These are phyloP conservation scores for Magnaporthiopsis incrustans DNA, from an alignment of 2,329 filamentous ascomycete species.

Conservation along the genomic window DNA sequence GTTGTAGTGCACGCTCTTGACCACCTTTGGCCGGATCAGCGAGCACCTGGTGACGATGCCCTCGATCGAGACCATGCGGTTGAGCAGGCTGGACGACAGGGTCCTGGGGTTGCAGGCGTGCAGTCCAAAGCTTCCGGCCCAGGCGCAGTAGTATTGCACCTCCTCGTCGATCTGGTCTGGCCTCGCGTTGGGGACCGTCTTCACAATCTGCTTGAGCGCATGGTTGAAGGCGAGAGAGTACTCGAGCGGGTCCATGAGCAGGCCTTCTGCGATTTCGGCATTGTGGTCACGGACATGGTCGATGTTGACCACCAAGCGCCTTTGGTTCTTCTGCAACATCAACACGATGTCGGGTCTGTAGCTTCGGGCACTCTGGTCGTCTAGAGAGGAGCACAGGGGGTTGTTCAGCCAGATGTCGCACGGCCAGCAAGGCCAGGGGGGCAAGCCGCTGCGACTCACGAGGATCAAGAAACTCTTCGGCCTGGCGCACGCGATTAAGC, in stretches of 20 bases:
- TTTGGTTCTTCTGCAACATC: slow-evolving; percentile 62
- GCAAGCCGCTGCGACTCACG: slow-evolving; percentile 41
- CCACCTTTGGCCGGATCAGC: slow-evolving; percentile 90
- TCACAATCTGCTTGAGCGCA: slow-evolving; percentile 82
- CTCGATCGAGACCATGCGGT: slow-evolving; percentile 94
- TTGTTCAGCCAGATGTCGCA: not conserved
- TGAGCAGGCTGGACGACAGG: slow-evolving; percentile 79
- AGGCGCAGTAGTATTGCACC: slow-evolving; percentile 92
- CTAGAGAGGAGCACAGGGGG: slow-evolving; percentile 21
- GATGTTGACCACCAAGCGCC: slow-evolving; percentile 64
- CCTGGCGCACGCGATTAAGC: slow-evolving; percentile 74
- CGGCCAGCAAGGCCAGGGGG: slow-evolving; percentile 11
- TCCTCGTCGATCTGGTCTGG: slow-evolving; percentile 71
- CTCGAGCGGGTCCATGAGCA: slow-evolving; percentile 83
- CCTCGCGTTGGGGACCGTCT: slow-evolving; percentile 67
- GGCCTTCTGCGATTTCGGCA: slow-evolving; percentile 65
- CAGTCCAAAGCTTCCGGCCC: slow-evolving; percentile 89
- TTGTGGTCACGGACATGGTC: slow-evolving; percentile 90
- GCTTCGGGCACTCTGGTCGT: slow-evolving; percentile 52
- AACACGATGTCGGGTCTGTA: slow-evolving; percentile 84
- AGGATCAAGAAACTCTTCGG: slow-evolving; percentile 90
- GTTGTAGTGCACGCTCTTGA: slow-evolving; percentile 96
- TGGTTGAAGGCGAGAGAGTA: slow-evolving; percentile 81
- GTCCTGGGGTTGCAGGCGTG: slow-evolving; percentile 93
- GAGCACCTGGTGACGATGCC: slow-evolving; percentile 97